Evolutionary conservation across 495 filamentous ascomycete species (phyloP), one percentile per base, ranked within the genome.

Genomic region (Hypoxylon crocopeplum): DNA sequence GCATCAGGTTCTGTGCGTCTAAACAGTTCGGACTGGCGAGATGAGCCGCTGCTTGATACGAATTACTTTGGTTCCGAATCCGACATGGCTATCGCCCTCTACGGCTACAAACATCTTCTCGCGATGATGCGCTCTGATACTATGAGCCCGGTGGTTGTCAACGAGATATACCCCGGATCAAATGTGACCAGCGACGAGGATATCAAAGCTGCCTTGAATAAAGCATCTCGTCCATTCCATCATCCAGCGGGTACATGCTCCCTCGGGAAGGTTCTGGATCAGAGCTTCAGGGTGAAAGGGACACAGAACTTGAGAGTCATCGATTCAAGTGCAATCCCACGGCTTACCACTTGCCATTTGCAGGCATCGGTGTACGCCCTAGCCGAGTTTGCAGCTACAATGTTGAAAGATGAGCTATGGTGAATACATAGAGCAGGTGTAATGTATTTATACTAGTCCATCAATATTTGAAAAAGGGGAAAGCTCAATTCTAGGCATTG

Each of bases 311-410:
- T 77, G 37, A 41, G 74, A 25, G 73, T 77, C 1, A 70, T 81
- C 6, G 79, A 81, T 56, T 76, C 72, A 0, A 69, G 67, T 27
- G 47, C 72, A 2, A 58, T 82, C 8, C 80, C 81, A 0, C 56
- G 82, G 24, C 68, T 81, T 3, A 61, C 80, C 0, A 61, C 70
- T 27, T 73, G 72, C 3, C 77, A 84, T 65, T 65, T 74, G 5
- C 72, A 71, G 29, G 64, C 72, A 1, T 78, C 74, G 1, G 71
- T 82, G 0, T 85, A 84, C 62, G 80, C 78, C 0, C 51, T 83
- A 34, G 80, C 81, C 2, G 79, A 84, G 51, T 57, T 57, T 19
- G 54, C 54, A 13, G 44, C 54, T 29, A 57, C 45, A 8, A 44
- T 57, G 11, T 20, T 57, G 0, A 48, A 49, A 33, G 54, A 57